Base-by-base conservation (phyloP, 768 basidiomycete species). In the Agrocybe pediades region DNA sequence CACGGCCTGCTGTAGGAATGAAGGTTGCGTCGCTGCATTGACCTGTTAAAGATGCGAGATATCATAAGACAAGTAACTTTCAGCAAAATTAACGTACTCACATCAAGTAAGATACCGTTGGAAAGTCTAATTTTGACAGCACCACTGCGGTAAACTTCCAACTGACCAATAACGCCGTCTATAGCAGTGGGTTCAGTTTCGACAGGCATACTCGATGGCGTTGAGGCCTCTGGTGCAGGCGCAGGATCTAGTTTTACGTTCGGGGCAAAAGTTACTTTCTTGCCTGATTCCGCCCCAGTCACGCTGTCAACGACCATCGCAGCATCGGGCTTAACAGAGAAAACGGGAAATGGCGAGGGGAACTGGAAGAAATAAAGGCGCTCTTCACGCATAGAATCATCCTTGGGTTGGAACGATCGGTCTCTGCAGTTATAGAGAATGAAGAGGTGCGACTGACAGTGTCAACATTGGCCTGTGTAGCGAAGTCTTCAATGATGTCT, bases 321-420 rank as follows among this genome's bases (percentile, higher is more conserved):
- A 17, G 71, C 55, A 7, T 68, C 57, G 6, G 65, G 49, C 54
- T 73, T 63, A 6, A 81, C 72, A 2, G 74, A 54, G 70, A 95
- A 95, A 4, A 74, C 78, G 0, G 94, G 93, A 69, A 97, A 95
- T 0, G 92, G 90, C 8, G 76, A 68, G 0, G 95, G 95, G 62
- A 96, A 96, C 65, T 95, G 93, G 73, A 96, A 95, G 60, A 94
- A 87, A 64, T 90, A 96, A 3, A 96, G 71, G 17, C 80, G 77
- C 49, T 91, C 87, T 68, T 84, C 85, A 48, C 76, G 77, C 30
- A 79, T 59, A 46, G 73, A 65, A 23, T 74, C 62, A 51, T 83
- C 82, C 84, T 87, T 25, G 16, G 36, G 17, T 13, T 53, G 30
- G n/a, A 61, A 36, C 20, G 23, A 36, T 40, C 20, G 26, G 21